Conservation (phyloP, 169 alveolate genomes). For the Besnoitia besnoiti region DNA sequence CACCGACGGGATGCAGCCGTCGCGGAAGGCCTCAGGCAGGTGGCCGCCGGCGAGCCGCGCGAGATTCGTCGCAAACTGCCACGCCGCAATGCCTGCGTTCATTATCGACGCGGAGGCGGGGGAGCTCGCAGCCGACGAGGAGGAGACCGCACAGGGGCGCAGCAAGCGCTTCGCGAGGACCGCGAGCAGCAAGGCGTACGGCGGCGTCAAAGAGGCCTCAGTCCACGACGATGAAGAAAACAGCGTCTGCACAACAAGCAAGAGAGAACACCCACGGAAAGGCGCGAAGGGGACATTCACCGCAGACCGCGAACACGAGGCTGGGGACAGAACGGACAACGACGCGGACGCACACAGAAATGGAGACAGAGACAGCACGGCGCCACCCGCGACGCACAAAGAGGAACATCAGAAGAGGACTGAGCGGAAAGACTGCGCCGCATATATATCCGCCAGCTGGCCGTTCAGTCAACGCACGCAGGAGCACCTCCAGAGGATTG, state of each 20-base stretch:
- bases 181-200: slow-evolving; percentile 8
- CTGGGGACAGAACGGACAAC: neutral
- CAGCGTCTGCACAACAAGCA: neutral
- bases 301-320: neutral
- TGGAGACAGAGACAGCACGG: neutral
- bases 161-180: neutral
- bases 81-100: neutral
- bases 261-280: neutral
- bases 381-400: neutral
- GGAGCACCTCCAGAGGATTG: too few species aligned
- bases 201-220: slow-evolving; percentile 16
- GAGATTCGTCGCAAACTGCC: neutral
- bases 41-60: neutral
- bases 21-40: slow-evolving; percentile 3
- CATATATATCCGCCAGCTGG: too few species aligned
- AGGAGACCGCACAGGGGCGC: neutral
- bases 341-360: neutral
- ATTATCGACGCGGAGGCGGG: neutral
- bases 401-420: neutral
- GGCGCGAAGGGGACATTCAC: neutral
- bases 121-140: neutral
- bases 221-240: neutral
- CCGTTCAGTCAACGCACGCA: too few species aligned
- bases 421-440: neutral
- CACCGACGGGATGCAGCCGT: neutral